Conservation (phyloP, 495 filamentous ascomycete genomes). For the Tuber melanosporum region DNA sequence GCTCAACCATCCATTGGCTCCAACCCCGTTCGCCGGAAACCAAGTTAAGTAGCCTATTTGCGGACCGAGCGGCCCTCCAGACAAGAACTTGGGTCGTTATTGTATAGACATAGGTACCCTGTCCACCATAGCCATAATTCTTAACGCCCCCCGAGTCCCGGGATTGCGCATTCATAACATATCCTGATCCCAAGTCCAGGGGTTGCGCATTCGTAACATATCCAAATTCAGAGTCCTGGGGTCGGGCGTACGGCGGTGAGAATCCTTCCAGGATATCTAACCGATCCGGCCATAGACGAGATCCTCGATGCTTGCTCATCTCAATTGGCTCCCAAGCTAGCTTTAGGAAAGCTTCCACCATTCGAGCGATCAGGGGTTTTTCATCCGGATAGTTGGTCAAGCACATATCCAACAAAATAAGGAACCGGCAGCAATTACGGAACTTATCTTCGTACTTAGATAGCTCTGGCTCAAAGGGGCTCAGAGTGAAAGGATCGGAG, state of each 20-base stretch:
- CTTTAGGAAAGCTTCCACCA: background rate
- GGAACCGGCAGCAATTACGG: background rate
- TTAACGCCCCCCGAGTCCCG: background rate
- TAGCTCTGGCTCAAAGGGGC: background rate
- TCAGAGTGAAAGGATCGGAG: background rate
- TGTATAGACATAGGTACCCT: background rate
- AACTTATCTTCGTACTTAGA: background rate
- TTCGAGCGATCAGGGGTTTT: background rate
- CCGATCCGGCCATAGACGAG: background rate
- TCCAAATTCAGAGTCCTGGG: too few species aligned
- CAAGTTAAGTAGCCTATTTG: background rate
- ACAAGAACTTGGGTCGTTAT: background rate
- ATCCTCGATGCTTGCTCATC: slow-evolving; percentile 1
- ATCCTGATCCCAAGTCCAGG: background rate
- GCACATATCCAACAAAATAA: background rate
- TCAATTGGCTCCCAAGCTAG: background rate
- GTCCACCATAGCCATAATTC: background rate
- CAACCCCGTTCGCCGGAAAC: background rate
- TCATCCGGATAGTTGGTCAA: background rate
- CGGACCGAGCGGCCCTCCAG: background rate
- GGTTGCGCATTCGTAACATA: too few species aligned
- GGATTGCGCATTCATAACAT: too few species aligned
- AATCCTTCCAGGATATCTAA: background rate
- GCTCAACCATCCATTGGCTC: background rate
- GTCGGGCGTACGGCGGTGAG: too few species aligned